Evolutionary conservation across 192 early-diverging fungal species (phyloP).

Genomic region (Backusella circina): DNA sequence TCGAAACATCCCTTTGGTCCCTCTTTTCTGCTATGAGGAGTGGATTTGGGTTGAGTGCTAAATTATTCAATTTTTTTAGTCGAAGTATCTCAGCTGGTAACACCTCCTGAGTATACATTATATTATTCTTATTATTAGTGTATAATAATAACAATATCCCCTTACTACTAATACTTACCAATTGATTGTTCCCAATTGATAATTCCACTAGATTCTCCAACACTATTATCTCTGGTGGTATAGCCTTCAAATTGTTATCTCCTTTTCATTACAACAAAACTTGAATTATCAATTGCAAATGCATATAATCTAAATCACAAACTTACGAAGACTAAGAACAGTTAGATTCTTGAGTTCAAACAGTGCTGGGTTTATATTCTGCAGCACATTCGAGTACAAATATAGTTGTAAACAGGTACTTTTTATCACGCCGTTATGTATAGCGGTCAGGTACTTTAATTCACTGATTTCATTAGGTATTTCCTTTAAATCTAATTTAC

Average conservation of each 20-base stretch:
- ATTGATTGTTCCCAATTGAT: constrained; percentile 41
- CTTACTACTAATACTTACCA: constrained; percentile 24
- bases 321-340: constrained; percentile 46
- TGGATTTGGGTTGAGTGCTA: constrained; percentile 36
- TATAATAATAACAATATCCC: too few species aligned
- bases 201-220: constrained; percentile 45
- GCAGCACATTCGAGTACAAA: constrained; percentile 38
- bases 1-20: neutral
- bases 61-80: constrained; percentile 33
- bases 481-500: constrained; percentile 21
- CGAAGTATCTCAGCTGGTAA: constrained; percentile 40
- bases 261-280: constrained; percentile 10
- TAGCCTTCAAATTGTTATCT: constrained; percentile 36
- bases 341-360: constrained; percentile 43
- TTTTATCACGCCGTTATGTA: constrained; percentile 21
- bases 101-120: constrained; percentile 4
- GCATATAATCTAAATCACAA: neutral
- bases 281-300: neutral
- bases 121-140: too few species aligned
- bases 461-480: constrained; percentile 29
- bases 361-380: constrained; percentile 30
- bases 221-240: constrained; percentile 42
- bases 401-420: constrained; percentile 37
- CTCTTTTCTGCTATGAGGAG: neutral
- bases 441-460: constrained; percentile 22